Percentiles rank a stretch among this genome's conserved stretches.
These are phyloP conservation scores for Mortierella sp. DNA, from an alignment of 371 early-diverging fungal species.

Conservation along the genomic window DNA sequence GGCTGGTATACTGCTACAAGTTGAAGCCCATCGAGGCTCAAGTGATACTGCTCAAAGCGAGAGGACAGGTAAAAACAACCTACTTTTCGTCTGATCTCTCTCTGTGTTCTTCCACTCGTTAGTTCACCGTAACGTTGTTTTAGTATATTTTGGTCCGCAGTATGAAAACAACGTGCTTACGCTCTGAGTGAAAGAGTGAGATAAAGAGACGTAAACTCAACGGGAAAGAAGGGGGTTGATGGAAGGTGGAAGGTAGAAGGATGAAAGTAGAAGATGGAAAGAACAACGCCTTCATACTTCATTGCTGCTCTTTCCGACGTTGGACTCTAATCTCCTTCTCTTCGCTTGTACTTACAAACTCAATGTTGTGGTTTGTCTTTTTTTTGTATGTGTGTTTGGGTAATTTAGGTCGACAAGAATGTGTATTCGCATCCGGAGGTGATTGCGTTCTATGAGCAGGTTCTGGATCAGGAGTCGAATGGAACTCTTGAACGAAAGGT, in stretches of 20 bases:
- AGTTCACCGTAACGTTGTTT: neutral
- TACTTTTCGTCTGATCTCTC: neutral
- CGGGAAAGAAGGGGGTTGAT: neutral
- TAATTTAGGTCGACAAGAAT: conserved; percentile 40
- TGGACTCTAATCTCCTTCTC: too few relatives aligned
- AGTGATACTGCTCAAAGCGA: conserved; percentile 25
- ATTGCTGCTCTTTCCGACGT: neutral
- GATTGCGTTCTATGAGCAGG: conserved; percentile 25
- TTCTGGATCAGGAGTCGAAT: conserved; percentile 32
- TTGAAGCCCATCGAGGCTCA: conserved; percentile 36
- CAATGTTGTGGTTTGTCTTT: neutral
- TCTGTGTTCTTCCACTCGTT: neutral
- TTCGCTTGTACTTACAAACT: neutral
- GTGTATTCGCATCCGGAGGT: conserved; percentile 36
- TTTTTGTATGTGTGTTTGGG: neutral
- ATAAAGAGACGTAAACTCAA: neutral
- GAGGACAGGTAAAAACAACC: conserved; percentile 34
- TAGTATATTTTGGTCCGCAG: conserved; percentile 1
- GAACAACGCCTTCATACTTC: neutral
- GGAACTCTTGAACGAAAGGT: conserved; percentile 5
- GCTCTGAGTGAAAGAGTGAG: neutral
- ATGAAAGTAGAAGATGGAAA: neutral
- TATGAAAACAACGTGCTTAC: neutral
- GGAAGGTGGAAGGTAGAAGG: neutral
- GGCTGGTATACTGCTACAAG: conserved; percentile 35